Percentiles rank a stretch among this genome's conserved stretches.
Evolutionary conservation across 495 filamentous ascomycete species (phyloP).

Genomic region (Penicillium goetzii): DNA sequence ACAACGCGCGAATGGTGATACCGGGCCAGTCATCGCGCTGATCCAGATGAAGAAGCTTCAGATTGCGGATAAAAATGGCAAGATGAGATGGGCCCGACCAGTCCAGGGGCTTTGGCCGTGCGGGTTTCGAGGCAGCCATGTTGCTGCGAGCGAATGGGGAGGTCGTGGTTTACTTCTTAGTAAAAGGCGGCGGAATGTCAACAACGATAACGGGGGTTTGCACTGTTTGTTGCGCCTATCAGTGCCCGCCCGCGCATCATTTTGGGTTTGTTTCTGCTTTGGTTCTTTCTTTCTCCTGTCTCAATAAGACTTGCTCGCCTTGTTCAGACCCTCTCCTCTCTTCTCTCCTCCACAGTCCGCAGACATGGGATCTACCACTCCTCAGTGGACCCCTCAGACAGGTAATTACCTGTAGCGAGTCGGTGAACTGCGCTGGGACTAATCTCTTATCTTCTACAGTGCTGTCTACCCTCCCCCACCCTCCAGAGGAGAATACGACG

Average conservation of each 20-base stretch:
- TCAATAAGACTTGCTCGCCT: background rate
- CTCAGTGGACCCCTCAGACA: conserved; percentile 37
- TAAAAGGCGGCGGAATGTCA: conserved; percentile 23
- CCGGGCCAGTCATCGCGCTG: conserved; percentile 74
- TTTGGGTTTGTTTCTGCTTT: conserved; percentile 19
- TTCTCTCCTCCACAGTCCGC: conserved; percentile 10
- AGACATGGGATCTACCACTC: conserved; percentile 41
- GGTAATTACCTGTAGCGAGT: conserved; percentile 16
- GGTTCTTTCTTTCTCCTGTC: background rate
- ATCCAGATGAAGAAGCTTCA: conserved; percentile 79
- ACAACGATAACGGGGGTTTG: conserved; percentile 39
- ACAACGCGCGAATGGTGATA: conserved; percentile 66
- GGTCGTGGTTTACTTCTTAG: conserved; percentile 18
- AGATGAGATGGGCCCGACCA: conserved; percentile 56
- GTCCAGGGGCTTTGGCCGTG: conserved; percentile 40
- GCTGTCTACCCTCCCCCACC: conserved; percentile 52
- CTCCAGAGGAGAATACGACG: conserved; percentile 60
- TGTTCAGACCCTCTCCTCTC: conserved; percentile 1
- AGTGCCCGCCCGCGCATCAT: conserved; percentile 3
- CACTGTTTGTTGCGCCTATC: conserved; percentile 34
- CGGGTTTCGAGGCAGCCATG: conserved; percentile 40
- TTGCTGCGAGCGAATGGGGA: conserved; percentile 15
- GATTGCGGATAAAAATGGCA: conserved; percentile 76
- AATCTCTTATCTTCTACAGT: conserved; percentile 29
- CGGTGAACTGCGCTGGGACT: background rate